phyloP scores from a whole-genome alignment of 805 yeast genomes.

The Yarrowia sp. region DNA sequence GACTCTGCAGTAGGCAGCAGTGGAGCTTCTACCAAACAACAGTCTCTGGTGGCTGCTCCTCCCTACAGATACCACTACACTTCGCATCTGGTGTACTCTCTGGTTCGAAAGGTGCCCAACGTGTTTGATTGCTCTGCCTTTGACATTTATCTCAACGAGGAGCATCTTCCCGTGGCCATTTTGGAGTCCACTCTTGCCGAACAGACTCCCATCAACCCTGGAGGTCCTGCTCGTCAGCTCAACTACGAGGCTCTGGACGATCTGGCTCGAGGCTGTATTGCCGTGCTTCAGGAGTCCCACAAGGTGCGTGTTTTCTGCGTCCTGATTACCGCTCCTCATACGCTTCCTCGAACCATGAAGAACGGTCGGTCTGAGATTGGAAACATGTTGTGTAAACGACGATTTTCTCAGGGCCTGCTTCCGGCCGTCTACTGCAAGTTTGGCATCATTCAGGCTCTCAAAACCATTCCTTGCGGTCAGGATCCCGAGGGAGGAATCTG shows the following conservation, averaged over 20 bases:
- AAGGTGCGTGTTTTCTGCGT: slow-evolving; percentile 78
- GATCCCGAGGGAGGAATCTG: slow-evolving; percentile 80
- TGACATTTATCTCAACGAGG: slow-evolving; percentile 74
- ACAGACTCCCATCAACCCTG: slow-evolving; percentile 28
- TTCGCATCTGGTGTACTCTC: slow-evolving; percentile 78
- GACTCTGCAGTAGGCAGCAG: neutral
- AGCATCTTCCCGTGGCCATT: slow-evolving; percentile 77
- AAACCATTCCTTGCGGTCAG: slow-evolving; percentile 67
- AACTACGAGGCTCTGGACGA: slow-evolving; percentile 45
- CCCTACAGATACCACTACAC: slow-evolving; percentile 67
- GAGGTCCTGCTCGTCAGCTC: slow-evolving; percentile 12
- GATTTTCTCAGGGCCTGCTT: slow-evolving; percentile 73
- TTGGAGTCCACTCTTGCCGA: slow-evolving; percentile 66
- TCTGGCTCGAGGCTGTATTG: slow-evolving; percentile 47
- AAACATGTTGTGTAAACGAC: slow-evolving; percentile 75
- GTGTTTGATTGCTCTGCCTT: slow-evolving; percentile 90
- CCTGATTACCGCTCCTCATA: slow-evolving; percentile 70
- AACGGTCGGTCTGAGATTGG: slow-evolving; percentile 92
- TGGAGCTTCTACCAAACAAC: slow-evolving; percentile 6
- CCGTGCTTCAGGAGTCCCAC: slow-evolving; percentile 54
- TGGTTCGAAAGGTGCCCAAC: slow-evolving; percentile 75
- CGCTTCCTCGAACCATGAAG: slow-evolving; percentile 77
- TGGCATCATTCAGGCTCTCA: slow-evolving; percentile 58
- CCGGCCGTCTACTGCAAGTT: slow-evolving; percentile 80
- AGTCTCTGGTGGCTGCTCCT: slow-evolving; percentile 33